Percentiles rank a stretch among this genome's conserved stretches.
Conservation (phyloP, 768 basidiomycete genomes). For the Exsudoporus frostii region DNA sequence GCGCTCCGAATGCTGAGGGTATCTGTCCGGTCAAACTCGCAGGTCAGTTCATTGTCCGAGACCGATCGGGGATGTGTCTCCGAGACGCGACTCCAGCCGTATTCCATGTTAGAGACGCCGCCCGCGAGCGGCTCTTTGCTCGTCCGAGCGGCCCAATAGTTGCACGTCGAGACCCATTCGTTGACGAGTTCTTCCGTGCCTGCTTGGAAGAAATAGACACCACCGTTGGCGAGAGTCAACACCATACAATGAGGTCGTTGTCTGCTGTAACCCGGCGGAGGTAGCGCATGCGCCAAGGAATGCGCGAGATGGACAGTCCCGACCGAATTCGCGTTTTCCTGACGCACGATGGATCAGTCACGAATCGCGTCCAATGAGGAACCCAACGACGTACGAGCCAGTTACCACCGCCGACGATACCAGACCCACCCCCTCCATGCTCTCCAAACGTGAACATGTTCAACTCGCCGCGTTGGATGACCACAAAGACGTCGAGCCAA, state of each 20-base stretch:
- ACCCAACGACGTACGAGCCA: slow-evolving; percentile 76
- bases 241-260: slow-evolving; percentile 95
- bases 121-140: slow-evolving; percentile 94
- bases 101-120: slow-evolving; percentile 99
- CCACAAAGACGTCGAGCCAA: slow-evolving; percentile 95
- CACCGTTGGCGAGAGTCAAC: slow-evolving; percentile 81
- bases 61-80: slow-evolving; percentile 53
- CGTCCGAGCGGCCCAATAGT: slow-evolving; percentile 97
- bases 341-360: slow-evolving; percentile 2
- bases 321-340: slow-evolving; percentile 85
- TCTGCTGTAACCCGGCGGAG: slow-evolving; percentile 87
- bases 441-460: slow-evolving; percentile 96
- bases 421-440: slow-evolving; percentile 53
- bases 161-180: slow-evolving; percentile 99
- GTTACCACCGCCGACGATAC: slow-evolving; percentile 90
- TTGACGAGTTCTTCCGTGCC: slow-evolving; percentile 98
- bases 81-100: slow-evolving; percentile 87
- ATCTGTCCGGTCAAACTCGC: slow-evolving; percentile 53
- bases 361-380: not conserved
- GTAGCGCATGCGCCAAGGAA: slow-evolving; percentile 81
- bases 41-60: slow-evolving; percentile 55
- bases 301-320: slow-evolving; percentile 86
- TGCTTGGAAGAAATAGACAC: slow-evolving; percentile 97
- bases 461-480: slow-evolving; percentile 91
- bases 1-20: slow-evolving; percentile 72